phyloP scores from a whole-genome alignment of 1,284 basidiomycete genomes.

The Ceratobasidium papillatum region DNA sequence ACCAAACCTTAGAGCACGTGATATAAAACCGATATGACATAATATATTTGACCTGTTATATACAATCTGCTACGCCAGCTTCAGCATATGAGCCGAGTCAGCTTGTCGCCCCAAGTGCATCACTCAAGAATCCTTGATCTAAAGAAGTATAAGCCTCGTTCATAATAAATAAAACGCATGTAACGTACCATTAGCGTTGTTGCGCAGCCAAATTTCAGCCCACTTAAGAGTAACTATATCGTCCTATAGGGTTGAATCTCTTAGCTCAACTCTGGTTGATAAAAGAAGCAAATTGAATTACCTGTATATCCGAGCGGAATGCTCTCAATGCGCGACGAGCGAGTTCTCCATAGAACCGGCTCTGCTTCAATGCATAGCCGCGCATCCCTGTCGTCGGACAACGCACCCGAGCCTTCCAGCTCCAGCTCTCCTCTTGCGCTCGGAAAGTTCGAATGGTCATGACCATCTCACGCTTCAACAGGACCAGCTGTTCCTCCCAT shows the following conservation, averaged over 20 bases:
- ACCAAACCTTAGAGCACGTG: no score
- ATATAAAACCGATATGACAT: no score
- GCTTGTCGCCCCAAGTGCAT: no score
- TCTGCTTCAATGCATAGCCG: not conserved
- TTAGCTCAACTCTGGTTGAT: not conserved
- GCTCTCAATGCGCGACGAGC: not conserved
- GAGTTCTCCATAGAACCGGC: not conserved
- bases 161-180: no score
- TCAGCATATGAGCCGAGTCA: no score
- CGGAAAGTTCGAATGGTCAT: slow-evolving; percentile 10
- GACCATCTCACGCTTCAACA: slow-evolving; percentile 29
- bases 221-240: not conserved
- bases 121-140: no score
- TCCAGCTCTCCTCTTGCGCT: not conserved
- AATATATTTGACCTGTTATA: no score
- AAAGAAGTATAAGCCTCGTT: no score
- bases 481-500: slow-evolving; percentile 13
- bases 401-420: not conserved
- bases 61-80: no score
- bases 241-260: not conserved
- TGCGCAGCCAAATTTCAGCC: not conserved
- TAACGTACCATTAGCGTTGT: not conserved
- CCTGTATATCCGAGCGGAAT: not conserved
- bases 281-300: not conserved
- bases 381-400: not conserved